These are phyloP conservation scores for Abrus pulchellus DNA, from an alignment of 306 rosid species.

Conservation along the genomic window DNA sequence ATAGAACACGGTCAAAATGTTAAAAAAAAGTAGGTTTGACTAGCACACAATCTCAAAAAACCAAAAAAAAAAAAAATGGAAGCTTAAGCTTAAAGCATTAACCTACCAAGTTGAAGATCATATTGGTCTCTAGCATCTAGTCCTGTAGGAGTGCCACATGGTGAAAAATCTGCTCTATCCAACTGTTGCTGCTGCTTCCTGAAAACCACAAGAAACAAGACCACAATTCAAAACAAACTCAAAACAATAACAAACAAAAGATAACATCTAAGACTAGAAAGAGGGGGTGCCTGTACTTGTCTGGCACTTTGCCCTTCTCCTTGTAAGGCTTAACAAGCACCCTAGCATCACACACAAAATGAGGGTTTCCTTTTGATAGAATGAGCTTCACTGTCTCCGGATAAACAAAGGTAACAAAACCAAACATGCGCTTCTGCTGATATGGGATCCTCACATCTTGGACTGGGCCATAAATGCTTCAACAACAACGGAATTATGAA, in stretches of 20 bases:
- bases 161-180: constrained; percentile 91
- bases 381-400: constrained; percentile 95
- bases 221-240: constrained; percentile 14
- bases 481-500: constrained; percentile 12
- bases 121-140: constrained; percentile 79
- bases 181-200: constrained; percentile 84
- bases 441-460: constrained; percentile 99
- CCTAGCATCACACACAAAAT: constrained; percentile 97
- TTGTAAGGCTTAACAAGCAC: constrained; percentile 99
- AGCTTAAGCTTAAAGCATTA: not conserved
- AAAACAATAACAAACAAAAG: not conserved
- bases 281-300: constrained; percentile 84
- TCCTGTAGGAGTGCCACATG: constrained; percentile 95
- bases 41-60: not conserved
- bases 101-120: constrained; percentile 88
- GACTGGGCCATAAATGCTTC: constrained; percentile 92
- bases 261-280: not conserved
- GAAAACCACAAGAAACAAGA: constrained; percentile 46
- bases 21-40: not conserved
- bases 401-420: constrained; percentile 91
- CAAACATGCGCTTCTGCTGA: constrained; percentile 99
- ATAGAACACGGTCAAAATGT: not conserved
- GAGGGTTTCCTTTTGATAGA: constrained; percentile 95
- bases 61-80: not conserved
- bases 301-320: constrained; percentile 98